Conservation (phyloP, 75 land plant genomes). For the Cupressus sempervirens region DNA sequence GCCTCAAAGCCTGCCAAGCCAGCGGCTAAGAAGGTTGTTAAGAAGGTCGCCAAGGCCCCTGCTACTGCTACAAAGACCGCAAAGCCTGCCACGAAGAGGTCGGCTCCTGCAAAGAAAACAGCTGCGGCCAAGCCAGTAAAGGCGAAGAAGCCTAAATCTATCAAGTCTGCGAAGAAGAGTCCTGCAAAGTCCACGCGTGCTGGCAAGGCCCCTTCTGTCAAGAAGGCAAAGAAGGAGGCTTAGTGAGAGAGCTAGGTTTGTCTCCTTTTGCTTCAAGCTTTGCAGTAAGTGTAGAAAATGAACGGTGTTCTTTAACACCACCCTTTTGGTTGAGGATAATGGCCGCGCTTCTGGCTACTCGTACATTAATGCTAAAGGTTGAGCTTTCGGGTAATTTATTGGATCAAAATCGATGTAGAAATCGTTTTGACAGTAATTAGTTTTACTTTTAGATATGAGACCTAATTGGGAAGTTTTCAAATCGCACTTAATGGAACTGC, state of each 20-base stretch:
- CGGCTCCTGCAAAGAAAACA: conserved; percentile 5
- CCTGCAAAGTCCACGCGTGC: conserved; percentile 1
- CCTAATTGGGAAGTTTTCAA: too few relatives aligned
- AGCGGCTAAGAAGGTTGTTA: conserved; percentile 1
- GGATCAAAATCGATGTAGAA: too few relatives aligned
- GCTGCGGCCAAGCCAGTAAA: conserved; percentile 5
- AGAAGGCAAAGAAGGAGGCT: conserved; percentile 17
- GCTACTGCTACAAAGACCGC: not conserved
- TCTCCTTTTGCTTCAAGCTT: not conserved
- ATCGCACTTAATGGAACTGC: too few relatives aligned
- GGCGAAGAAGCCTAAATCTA: conserved; percentile 24
- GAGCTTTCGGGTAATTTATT: too few relatives aligned
- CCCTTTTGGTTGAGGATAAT: not conserved
- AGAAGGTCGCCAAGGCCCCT: conserved; percentile 8
- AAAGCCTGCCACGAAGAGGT: conserved; percentile 16
- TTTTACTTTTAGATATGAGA: too few relatives aligned
- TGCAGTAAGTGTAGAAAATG: not conserved
- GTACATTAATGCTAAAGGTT: not conserved
- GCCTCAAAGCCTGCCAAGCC: conserved; percentile 1
- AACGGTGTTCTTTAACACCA: conserved; percentile 14
- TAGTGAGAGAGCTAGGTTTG: not conserved
- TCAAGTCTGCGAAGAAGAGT: conserved; percentile 1
- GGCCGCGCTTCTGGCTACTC: not conserved
- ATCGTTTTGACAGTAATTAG: too few relatives aligned
- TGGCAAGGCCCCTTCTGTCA: not conserved